phyloP scores from a whole-genome alignment of 169 alveolate species.

The Cryptosporidium muris region DNA sequence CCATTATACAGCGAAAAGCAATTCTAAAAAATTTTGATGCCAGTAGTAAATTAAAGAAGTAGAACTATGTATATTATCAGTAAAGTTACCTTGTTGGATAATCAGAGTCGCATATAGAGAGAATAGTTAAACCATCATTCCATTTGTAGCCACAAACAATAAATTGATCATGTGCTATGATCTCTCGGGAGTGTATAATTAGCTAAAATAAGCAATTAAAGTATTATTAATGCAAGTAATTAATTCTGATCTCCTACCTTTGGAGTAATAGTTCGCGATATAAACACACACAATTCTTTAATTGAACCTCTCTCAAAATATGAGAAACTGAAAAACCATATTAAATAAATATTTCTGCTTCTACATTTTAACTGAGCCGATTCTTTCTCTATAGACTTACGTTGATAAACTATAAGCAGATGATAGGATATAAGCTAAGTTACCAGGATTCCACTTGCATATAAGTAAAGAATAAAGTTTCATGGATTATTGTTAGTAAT shows the following conservation, averaged over 20 bases:
- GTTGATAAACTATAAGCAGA: too few relatives aligned
- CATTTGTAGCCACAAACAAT: conserved; percentile 45
- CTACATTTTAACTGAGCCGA: too few relatives aligned
- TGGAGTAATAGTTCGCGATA: conserved; percentile 43
- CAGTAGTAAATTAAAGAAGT: not conserved
- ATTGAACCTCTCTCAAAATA: conserved; percentile 46
- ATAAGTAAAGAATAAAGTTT: too few relatives aligned
- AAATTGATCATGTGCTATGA: conserved; percentile 44
- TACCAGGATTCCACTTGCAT: too few relatives aligned
- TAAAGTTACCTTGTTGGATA: conserved; percentile 44
- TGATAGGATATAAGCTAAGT: too few relatives aligned
- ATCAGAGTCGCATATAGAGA: conserved; percentile 21
- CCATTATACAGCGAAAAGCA: conserved; percentile 57
- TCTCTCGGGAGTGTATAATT: conserved; percentile 10
- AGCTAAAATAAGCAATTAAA: not conserved
- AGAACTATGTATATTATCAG: not conserved
- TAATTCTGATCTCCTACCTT: conserved; percentile 21
- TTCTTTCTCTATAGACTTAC: too few relatives aligned
- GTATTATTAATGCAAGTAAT: not conserved
- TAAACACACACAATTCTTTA: conserved; percentile 42
- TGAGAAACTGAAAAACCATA: conserved; percentile 23
- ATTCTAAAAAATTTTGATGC: conserved; percentile 1
- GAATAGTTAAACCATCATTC: conserved; percentile 49
- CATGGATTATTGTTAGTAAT: too few relatives aligned
- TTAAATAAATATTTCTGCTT: not conserved